Evolutionary conservation across 352 stramenopile species (phyloP), one percentile per base, ranked within the genome.

Genomic region (Phytophthora pseudosyringae): DNA sequence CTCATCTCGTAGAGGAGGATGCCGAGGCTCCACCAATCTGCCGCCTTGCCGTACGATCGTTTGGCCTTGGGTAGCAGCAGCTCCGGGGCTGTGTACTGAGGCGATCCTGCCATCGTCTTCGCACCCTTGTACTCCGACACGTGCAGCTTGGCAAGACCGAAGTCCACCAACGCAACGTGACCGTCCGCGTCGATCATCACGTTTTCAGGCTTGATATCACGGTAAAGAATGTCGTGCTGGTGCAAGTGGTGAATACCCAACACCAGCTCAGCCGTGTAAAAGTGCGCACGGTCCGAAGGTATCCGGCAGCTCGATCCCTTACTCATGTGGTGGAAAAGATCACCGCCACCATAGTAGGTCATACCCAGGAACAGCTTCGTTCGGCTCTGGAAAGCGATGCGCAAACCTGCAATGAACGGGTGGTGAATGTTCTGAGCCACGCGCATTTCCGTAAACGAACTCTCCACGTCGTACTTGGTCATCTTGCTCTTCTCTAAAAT

Each of bases 201-300:
- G 61, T 99, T 99, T 70, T 98, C 94, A 11, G 96, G 96, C 62
- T 99, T 99, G 32, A 99, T 96, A 69, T 99, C 96, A 68, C 91
- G 90, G 75, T 99, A 98, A 9, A 99, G 80, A 76, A 99, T 98
- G 67, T 98, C 86, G 65, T 96, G 88, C 49, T 97, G 80, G 71
- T 98, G 95, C 63, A 98, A 73, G 49, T 98, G 91, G 52, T 96
- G 90, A 57, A 98, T 95, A 26, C 87, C 95, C 7, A 98, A 73
- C 33, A 95, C 88, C 40, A 98, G 79, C 68, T 98, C 95, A 6
- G 95, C 95, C 35, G 89, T 89, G 75, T 98, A 98, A 66, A 98
- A 96, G 64, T 95, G 88, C 8, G 89, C 89, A 9, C 91, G 88
- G 29, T 90, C 74, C 4, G 83, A 69, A 3, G 83, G 81, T 87